phyloP scores from a whole-genome alignment of 2,329 filamentous ascomycete species.

The Penicillium sp. region DNA sequence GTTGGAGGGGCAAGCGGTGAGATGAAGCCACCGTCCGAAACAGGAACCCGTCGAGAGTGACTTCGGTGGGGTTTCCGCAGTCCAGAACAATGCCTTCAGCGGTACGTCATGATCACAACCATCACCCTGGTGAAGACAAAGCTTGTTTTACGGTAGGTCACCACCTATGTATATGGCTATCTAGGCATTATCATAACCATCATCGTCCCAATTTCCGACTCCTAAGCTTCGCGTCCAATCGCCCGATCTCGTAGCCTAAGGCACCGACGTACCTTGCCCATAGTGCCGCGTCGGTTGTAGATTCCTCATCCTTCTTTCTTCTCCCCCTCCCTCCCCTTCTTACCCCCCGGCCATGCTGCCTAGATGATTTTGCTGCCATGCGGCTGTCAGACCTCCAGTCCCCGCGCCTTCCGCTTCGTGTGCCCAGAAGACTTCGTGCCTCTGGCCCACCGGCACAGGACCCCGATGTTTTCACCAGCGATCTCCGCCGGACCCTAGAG shows the following conservation, averaged over 20 bases:
- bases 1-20: slow-evolving; percentile 29
- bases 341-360: no score
- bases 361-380: slow-evolving; percentile 27
- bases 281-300: slow-evolving; percentile 3
- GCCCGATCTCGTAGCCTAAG: not conserved
- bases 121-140: no score
- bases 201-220: no score
- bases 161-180: no score
- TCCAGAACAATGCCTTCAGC: slow-evolving; percentile 16
- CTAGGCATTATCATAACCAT: no score
- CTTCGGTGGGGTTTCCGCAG: slow-evolving; percentile 7
- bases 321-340: slow-evolving; percentile 17
- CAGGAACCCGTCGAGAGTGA: slow-evolving; percentile 15
- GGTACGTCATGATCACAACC: slow-evolving; percentile 26
- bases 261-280: not conserved
- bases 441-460: slow-evolving; percentile 13
- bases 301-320: slow-evolving; percentile 7
- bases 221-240: no score
- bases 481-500: slow-evolving; percentile 40
- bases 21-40: slow-evolving; percentile 20
- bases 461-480: slow-evolving; percentile 31
- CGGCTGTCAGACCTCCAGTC: slow-evolving; percentile 16
- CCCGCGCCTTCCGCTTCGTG: slow-evolving; percentile 14
- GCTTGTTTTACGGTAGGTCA: no score
- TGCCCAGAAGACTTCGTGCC: slow-evolving; percentile 14